Evolutionary conservation across 1,284 basidiomycete species (phyloP).

Genomic region (Hemileccinum hortonii): DNA sequence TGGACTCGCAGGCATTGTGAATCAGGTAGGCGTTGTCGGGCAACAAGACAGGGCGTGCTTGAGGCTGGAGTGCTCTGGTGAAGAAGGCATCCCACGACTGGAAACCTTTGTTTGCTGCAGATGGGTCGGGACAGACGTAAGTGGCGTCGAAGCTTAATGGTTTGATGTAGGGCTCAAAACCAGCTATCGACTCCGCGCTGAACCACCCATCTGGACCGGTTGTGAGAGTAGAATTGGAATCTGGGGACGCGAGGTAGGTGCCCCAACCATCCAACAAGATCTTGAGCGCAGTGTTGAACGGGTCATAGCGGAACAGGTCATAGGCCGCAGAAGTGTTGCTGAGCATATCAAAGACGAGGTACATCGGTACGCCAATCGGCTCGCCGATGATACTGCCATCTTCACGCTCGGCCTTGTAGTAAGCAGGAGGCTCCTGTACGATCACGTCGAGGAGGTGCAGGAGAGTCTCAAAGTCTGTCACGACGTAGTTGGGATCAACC

Average conservation of each 20-base stretch:
- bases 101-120: constrained; percentile 5
- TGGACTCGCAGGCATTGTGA: constrained; percentile 48
- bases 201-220: constrained; percentile 9
- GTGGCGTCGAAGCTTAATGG: constrained; percentile 2
- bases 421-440: constrained; percentile 12
- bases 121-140: constrained; percentile 6
- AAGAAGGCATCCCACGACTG: constrained; percentile 1
- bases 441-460: constrained; percentile 13
- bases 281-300: constrained; percentile 18
- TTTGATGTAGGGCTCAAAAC: constrained; percentile 1
- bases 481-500: constrained; percentile 6
- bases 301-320: constrained; percentile 17
- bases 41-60: constrained; percentile 36
- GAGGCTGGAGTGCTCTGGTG: constrained; percentile 1
- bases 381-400: constrained; percentile 13
- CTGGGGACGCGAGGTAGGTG: constrained; percentile 3
- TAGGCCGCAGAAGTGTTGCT: constrained; percentile 25
- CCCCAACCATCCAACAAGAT: constrained; percentile 8
- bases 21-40: constrained; percentile 22
- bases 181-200: background rate
- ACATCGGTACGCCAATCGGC: constrained; percentile 8
- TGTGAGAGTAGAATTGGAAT: constrained; percentile 4
- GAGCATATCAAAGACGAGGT: constrained; percentile 22
- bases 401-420: constrained; percentile 7
- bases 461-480: background rate